Evolutionary conservation across 805 yeast genomes (phyloP), one percentile per base, ranked within the genome.

Genomic region (Maudiozyma serrabonitensis): DNA sequence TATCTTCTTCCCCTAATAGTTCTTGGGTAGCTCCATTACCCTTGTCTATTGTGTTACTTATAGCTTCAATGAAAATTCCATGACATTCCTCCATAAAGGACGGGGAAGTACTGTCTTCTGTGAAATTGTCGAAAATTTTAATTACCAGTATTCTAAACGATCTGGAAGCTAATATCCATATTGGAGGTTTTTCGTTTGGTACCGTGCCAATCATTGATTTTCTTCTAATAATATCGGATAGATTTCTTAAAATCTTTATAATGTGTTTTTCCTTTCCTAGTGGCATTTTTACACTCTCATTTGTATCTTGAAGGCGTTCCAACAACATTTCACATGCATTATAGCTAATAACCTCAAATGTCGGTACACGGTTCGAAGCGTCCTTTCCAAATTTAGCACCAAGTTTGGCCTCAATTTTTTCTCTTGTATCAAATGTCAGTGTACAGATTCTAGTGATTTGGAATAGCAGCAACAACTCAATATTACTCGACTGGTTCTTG

Each of bases 401-500:
- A 25, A 84, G 61, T 56, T 82, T 82, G 50, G 71, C 74, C 46
- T 76, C 73, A 41, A 84, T 82, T 49, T 81, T 67, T 19, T 71
- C 73, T 50, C 84, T 70, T 0, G 81, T 77, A 4, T 79, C 80
- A 60, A 79, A 82, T 2, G 90, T 89, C 46, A 82, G 68, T 1
- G 75, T 69, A 2, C 76, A 61, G 43, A 83, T 72, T 7, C 73
- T 67, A 25, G 80, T 74, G 37, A 84, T 60, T 53, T 82, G 86
- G 45, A 74, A 73, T 3, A 82, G 63, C 0, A 82, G 58, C 12
- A 71, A 61, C 0, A 79, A 71, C 54, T 72, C 74, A 37, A 74
- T 69, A 6, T 64, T 66, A 4, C 59, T 52, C 34, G 73, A 65
- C 2, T 68, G 59, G 0, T 64, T 53, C 47, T 61, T 16, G 16